Evolutionary conservation across 2,329 filamentous ascomycete species (phyloP).

Genomic region (Pseudocercospora fuligena): DNA sequence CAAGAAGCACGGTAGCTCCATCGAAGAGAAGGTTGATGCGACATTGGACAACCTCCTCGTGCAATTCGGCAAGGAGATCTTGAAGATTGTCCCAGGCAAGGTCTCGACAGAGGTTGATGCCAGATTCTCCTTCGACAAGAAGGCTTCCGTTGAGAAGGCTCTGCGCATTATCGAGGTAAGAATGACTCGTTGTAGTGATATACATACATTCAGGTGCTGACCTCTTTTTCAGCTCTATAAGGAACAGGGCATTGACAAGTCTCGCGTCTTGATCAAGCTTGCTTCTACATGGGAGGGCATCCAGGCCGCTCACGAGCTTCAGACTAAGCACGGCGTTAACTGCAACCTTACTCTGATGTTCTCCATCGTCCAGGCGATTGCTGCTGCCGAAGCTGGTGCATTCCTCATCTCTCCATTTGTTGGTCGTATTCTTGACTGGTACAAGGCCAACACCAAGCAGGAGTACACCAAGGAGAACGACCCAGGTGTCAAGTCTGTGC

Average conservation of each 20-base stretch:
- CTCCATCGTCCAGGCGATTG: constrained; percentile 91
- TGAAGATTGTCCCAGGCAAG: constrained; percentile 95
- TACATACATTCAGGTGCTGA: constrained; percentile 32
- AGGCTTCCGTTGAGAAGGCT: constrained; percentile 92
- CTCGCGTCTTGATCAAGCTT: constrained; percentile 96
- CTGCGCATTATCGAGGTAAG: constrained; percentile 93
- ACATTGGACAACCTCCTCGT: constrained; percentile 94
- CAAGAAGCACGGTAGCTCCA: constrained; percentile 70
- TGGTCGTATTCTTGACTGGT: constrained; percentile 99
- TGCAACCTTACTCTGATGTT: constrained; percentile 99
- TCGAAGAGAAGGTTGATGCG: constrained; percentile 84
- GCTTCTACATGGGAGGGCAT: constrained; percentile 99
- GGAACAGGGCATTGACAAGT: constrained; percentile 86
- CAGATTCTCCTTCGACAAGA: constrained; percentile 90
- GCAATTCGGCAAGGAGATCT: constrained; percentile 97
- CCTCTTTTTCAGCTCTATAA: constrained; percentile 77
- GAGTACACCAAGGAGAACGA: constrained; percentile 88
- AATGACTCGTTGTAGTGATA: constrained; percentile 22
- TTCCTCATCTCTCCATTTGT: constrained; percentile 99
- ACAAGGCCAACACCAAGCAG: constrained; percentile 95
- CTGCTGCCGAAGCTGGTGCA: constrained; percentile 89
- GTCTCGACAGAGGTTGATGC: constrained; percentile 99
- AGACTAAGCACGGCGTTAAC: constrained; percentile 95
- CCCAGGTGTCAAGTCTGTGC: constrained; percentile 92
- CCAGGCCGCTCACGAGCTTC: constrained; percentile 95